phyloP scores from a whole-genome alignment of 768 basidiomycete genomes.

The Royoungia palumana region DNA sequence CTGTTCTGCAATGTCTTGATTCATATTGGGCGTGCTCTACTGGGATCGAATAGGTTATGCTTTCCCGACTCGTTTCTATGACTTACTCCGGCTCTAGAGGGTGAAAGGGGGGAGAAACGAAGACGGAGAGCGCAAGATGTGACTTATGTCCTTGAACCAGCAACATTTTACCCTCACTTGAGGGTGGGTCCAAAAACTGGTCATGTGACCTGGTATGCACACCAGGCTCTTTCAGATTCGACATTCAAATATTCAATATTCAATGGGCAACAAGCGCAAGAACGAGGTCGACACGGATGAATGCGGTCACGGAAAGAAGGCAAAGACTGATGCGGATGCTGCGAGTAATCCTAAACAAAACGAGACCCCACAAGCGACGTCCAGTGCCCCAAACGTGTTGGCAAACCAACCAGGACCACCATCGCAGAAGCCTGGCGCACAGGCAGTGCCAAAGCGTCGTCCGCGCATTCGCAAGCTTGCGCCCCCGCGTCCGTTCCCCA shows the following conservation, averaged over 20 bases:
- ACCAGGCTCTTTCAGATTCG: too few relatives aligned
- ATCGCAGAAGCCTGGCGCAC: constrained; percentile 1
- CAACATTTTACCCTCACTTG: too few relatives aligned
- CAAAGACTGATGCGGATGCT: constrained; percentile 6
- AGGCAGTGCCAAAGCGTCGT: constrained; percentile 15
- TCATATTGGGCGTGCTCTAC: constrained; percentile 54
- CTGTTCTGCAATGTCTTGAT: constrained; percentile 84
- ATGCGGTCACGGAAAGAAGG: constrained; percentile 10
- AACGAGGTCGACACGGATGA: constrained; percentile 5
- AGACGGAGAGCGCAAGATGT: constrained; percentile 1
- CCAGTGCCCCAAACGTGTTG: neutral
- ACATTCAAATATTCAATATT: too few relatives aligned
- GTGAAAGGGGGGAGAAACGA: constrained; percentile 25
- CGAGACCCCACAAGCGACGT: neutral
- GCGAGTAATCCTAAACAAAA: neutral
- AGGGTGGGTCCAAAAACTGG: constrained; percentile 17
- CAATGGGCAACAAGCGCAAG: constrained; percentile 26
- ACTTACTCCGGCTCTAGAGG: constrained; percentile 7
- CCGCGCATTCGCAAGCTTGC: constrained; percentile 59
- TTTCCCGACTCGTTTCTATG: constrained; percentile 8
- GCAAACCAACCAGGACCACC: constrained; percentile 1
- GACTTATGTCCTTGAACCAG: constrained; percentile 1
- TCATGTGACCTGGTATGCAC: constrained; percentile 8
- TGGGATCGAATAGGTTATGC: constrained; percentile 6
- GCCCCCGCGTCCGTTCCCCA: constrained; percentile 73